Conservation (phyloP, 1,284 basidiomycete genomes). For the Papiliotrema nemorosa region DNA sequence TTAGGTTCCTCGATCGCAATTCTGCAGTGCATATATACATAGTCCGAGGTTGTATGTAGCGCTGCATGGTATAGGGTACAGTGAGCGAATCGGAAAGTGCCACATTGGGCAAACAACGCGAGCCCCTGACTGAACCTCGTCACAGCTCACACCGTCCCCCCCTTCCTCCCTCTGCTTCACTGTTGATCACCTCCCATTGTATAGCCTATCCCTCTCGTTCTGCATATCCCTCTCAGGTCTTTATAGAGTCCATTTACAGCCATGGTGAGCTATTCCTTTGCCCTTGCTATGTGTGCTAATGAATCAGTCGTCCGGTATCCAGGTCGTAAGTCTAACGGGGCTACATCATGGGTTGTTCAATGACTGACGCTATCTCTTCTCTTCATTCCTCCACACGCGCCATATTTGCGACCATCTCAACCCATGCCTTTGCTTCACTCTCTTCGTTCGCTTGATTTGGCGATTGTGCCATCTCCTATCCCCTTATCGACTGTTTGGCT, state of each 20-base stretch:
- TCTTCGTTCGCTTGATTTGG: no score
- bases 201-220: neutral
- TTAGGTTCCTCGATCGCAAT: no score
- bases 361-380: neutral
- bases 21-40: neutral
- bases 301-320: constrained; percentile 44
- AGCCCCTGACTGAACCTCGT: no score
- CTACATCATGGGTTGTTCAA: neutral
- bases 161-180: no score
- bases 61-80: neutral
- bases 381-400: neutral
- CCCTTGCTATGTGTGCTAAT: no score
- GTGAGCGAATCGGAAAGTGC: constrained; percentile 14
- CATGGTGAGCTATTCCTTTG: neutral
- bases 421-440: no score
- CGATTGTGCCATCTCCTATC: no score
- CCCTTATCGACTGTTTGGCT: no score
- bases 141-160: no score
- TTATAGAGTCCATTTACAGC: no score
- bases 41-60: neutral
- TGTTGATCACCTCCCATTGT: no score
- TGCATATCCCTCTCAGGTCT: no score
- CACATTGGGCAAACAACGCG: constrained; percentile 14
- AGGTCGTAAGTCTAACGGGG: constrained; percentile 29
- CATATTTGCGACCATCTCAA: neutral